Base-by-base conservation (phyloP, 2,329 filamentous ascomycete genomes). In the Monosporascus sp. region DNA sequence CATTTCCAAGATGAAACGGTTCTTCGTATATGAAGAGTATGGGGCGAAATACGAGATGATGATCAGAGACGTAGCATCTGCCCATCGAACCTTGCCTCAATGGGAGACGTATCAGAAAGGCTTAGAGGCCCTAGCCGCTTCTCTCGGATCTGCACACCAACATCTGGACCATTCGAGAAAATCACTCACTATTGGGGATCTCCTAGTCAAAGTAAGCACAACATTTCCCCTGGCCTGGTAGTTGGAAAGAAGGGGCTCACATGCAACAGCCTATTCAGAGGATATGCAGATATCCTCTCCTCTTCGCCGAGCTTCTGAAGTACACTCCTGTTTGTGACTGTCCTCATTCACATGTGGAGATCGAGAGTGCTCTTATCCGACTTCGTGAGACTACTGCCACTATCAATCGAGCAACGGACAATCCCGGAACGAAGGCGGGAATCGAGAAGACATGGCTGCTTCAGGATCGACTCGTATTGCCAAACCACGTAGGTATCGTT, bases 21-120 rank as follows among this genome's bases (percentile, higher is more conserved):
- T 97, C 72, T 88, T 89, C 66, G 78, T 87, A 49, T 99, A 99
- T 67, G 89, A 96, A 72, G 90, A 96, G 62, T 99, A 96, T 68
- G 89, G 90, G 37, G 88, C 88, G 50, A 93, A 93, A 66, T 96
- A 94, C 69, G 90, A 95, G 61, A 79, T 91, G 60, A 88, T 97
- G 77, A 84, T 88, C 47, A 85, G 88, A 59, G 90, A 96, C 58
- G 75, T 95, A 37, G 83, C 85, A 36, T 79, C 85, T 26, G 79
- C 87, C 17, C 84, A 88, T 57, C 81, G 85, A 55, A 82, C 80
- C 7, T 81, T 90, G 60, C 84, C 84, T 24, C 80, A 87, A 49
- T 96, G 90, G 90, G 81, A 86, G 45, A 80, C 83, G 5, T 93
- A 91, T 65, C 91, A 96, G 64, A 87, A 84, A 64, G 94, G 93